Percentiles rank a stretch among this genome's conserved stretches.
Evolutionary conservation across 768 basidiomycete genomes (phyloP).

Genomic region (Dacryopinax primogenitus): DNA sequence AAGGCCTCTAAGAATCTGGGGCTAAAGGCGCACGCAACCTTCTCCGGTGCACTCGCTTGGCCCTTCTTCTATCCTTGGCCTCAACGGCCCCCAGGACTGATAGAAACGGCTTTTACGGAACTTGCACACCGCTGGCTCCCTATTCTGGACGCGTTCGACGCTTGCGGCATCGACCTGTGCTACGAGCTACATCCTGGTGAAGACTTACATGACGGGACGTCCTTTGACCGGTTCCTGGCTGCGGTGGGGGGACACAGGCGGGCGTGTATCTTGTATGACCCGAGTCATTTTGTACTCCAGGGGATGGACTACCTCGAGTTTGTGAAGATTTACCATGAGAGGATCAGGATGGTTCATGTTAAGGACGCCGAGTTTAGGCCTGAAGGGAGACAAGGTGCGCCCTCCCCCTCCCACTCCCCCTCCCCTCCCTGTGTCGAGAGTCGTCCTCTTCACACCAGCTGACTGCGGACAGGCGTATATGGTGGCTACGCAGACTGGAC

Average conservation of each 20-base stretch:
- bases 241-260: background rate
- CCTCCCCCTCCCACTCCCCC: background rate
- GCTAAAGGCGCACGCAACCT: background rate
- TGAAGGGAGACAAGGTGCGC: slow-evolving; percentile 4
- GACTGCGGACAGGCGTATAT: background rate
- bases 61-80: slow-evolving; percentile 3
- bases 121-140: background rate
- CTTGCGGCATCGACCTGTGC: background rate
- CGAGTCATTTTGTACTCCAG: background rate
- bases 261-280: slow-evolving; percentile 1
- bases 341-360: background rate
- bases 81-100: background rate
- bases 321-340: slow-evolving; percentile 1
- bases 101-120: background rate
- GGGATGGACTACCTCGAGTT: background rate
- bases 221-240: background rate
- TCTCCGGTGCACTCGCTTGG: slow-evolving; percentile 5
- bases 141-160: slow-evolving; percentile 7
- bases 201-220: background rate
- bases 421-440: background rate
- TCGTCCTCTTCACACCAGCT: background rate
- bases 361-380: slow-evolving; percentile 4
- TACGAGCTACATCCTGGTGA: slow-evolving; percentile 3
- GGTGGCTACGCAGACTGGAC: background rate
- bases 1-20: background rate